Conservation (phyloP, 345 rosid genomes). For the Noccaea bulbosa region DNA sequence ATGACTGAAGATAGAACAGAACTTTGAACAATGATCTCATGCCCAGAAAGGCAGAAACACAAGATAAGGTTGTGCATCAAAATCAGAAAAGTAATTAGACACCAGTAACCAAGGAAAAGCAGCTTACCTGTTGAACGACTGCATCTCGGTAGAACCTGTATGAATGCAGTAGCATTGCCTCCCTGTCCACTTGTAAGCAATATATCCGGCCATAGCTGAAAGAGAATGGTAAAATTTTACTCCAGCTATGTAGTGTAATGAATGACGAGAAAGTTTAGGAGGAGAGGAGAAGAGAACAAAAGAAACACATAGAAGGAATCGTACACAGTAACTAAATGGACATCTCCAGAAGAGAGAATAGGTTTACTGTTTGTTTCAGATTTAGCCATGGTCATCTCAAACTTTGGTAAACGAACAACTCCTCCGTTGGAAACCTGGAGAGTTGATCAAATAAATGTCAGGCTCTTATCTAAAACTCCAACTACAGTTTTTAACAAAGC, state of each 20-base stretch:
- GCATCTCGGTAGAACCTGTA: conserved; percentile 98
- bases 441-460: conserved; percentile 37
- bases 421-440: conserved; percentile 94
- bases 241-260: background rate
- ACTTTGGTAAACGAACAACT: conserved; percentile 82
- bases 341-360: conserved; percentile 87
- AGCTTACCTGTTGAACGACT: conserved; percentile 81
- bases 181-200: conserved; percentile 97
- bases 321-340: conserved; percentile 82
- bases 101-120: conserved; percentile 24
- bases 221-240: conserved; percentile 23
- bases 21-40: background rate
- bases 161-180: conserved; percentile 88
- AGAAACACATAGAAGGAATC: conserved; percentile 44
- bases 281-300: conserved; percentile 16
- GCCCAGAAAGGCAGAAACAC: conserved; percentile 1
- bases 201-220: conserved; percentile 97
- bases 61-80: conserved; percentile 13
- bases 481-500: background rate
- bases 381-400: conserved; percentile 94
- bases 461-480: conserved; percentile 18
- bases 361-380: conserved; percentile 87
- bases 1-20: conserved; percentile 26
- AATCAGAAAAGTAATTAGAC: conserved; percentile 12
- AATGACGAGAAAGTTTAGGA: conserved; percentile 7